These are phyloP conservation scores for Aspergillus bombycis DNA, from an alignment of 2,329 filamentous ascomycete species.

Conservation along the genomic window DNA sequence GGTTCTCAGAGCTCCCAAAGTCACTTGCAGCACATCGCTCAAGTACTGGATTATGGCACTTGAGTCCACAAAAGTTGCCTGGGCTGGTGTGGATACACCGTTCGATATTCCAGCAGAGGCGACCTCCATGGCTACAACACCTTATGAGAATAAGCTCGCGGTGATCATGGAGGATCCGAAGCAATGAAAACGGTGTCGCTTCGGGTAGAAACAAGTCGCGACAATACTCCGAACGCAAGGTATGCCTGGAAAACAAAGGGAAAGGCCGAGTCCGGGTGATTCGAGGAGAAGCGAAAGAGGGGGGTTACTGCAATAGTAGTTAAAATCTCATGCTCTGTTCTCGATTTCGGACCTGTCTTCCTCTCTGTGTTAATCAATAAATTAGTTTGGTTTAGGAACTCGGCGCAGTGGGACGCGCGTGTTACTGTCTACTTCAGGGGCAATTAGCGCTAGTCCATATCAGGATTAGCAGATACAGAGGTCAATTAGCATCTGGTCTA, in stretches of 20 bases:
- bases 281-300: not conserved
- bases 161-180: slow-evolving; percentile 35
- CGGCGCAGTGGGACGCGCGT: slow-evolving; percentile 12
- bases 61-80: slow-evolving; percentile 60
- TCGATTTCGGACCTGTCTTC: not conserved
- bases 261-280: not conserved
- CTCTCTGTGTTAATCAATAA: slow-evolving; percentile 5
- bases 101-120: slow-evolving; percentile 40
- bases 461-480: not conserved
- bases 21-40: slow-evolving; percentile 69
- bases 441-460: not conserved
- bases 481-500: not conserved
- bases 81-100: slow-evolving; percentile 36
- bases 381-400: slow-evolving; percentile 4
- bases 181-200: not conserved
- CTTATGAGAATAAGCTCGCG: slow-evolving; percentile 28
- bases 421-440: slow-evolving; percentile 15
- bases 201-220: slow-evolving; percentile 21
- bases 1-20: slow-evolving; percentile 72
- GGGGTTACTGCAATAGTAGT: not conserved
- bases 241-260: not conserved
- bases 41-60: slow-evolving; percentile 72
- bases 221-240: slow-evolving; percentile 7
- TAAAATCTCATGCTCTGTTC: slow-evolving; percentile 4
- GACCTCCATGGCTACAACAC: slow-evolving; percentile 40